Base-by-base conservation (phyloP, 148 eudicot genomes). In the Oxyria digyna region DNA sequence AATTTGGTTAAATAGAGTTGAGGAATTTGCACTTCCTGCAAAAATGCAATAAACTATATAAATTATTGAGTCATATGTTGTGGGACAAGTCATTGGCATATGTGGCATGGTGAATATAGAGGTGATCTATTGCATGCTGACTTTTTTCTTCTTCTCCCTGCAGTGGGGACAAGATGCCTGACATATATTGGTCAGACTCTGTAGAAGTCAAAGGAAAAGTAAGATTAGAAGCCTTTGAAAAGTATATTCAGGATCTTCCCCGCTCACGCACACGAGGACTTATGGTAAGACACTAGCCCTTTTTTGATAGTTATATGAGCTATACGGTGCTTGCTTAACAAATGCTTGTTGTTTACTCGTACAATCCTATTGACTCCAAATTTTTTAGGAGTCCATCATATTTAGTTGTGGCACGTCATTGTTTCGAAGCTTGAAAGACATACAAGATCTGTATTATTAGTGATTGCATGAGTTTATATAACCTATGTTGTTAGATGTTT, bases 151-250 rank as follows among this genome's bases (percentile, higher is more conserved):
- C 6, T 55, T 74, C 38, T n/a, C n/a, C n/a, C n/a, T 87, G 87
- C 81, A 90, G 97, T 49, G 97, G 97, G 76, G 93, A 90, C 74
- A 87, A 83, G 86, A 81, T 87, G 85, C 89, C 74, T 73, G 85
- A 81, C 74, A 45, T 81, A 78, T 81, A 71, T 76, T 90, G 97
- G 93, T 74, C 82, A 64, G 81, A 79, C 50, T 75, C 77, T 54
- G 76, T 90, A 71, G 97, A 82, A 83, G 91, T 87, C 35, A 85
- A 81, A 80, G 96, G 97, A 75, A 90, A 87, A 85, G 89, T 86
- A 78, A 84, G 80, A 76, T 69, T 87, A 77, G 86, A 90, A 69
- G 97, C 88, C 38, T 90, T 90, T 63, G 94, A 90, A 73, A 87
- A 90, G 78, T 90, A 87, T 72, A 83, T 90, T 49, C 87, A 90